Percentiles rank a stretch among this genome's conserved stretches.
These are phyloP conservation scores for Cadophora luteo-olivacea DNA, from an alignment of 2,329 filamentous ascomycete species.

Conservation along the genomic window DNA sequence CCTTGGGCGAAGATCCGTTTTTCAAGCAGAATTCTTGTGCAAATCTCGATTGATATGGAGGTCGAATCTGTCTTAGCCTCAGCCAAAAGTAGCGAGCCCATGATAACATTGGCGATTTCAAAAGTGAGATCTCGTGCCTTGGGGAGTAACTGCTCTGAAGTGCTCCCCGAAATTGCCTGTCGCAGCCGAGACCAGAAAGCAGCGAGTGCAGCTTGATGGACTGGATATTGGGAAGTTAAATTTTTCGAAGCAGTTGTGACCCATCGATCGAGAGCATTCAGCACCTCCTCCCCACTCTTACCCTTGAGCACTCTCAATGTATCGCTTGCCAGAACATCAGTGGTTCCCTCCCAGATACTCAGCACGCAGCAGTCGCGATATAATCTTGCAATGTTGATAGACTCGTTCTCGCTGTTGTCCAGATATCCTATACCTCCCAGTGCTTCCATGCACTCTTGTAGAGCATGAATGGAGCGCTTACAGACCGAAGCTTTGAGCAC, in stretches of 20 bases:
- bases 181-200: slow-evolving; percentile 9
- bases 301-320: slow-evolving; percentile 54
- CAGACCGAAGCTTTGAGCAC: slow-evolving; percentile 65
- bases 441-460: slow-evolving; percentile 66
- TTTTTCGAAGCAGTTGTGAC: slow-evolving; percentile 2
- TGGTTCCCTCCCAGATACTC: slow-evolving; percentile 77
- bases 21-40: slow-evolving; percentile 12
- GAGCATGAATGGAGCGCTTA: slow-evolving; percentile 54
- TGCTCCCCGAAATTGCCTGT: background rate
- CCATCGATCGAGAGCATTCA: slow-evolving; percentile 52
- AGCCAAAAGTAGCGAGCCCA: slow-evolving; percentile 21
- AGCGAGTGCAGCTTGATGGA: background rate
- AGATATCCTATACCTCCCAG: slow-evolving; percentile 72
- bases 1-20: background rate
- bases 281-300: slow-evolving; percentile 46
- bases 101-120: slow-evolving; percentile 24
- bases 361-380: slow-evolving; percentile 69
- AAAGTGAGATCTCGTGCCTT: slow-evolving; percentile 26
- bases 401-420: slow-evolving; percentile 65
- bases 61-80: slow-evolving; percentile 19
- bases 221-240: background rate
- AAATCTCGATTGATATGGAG: background rate
- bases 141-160: slow-evolving; percentile 14
- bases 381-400: slow-evolving; percentile 70
- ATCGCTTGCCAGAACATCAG: slow-evolving; percentile 69